Conservation (phyloP, 129 eudicot species). For the Erigeron canadensis region DNA sequence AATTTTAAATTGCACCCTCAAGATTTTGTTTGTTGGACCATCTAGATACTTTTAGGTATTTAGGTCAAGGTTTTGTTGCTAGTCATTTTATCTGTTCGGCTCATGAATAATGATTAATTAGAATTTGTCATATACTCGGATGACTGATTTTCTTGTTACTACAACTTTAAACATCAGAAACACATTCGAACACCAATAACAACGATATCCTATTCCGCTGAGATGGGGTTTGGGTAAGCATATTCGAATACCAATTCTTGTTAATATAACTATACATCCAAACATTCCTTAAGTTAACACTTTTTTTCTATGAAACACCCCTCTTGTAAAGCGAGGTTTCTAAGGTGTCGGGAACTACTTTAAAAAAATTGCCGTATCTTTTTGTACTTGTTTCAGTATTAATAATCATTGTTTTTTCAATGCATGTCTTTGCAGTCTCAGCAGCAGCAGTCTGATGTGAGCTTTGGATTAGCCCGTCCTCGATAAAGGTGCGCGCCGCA, state of each 20-base stretch:
- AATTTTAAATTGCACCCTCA: neutral
- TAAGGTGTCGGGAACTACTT: neutral
- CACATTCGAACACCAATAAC: neutral
- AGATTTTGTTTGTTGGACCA: no score
- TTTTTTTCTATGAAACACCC: neutral
- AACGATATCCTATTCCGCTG: no score
- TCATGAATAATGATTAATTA: neutral
- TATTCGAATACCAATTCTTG: neutral
- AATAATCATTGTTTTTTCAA: conserved; percentile 9
- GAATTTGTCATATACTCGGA: neutral
- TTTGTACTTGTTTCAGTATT: conserved; percentile 27
- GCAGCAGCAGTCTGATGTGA: conserved; percentile 62
- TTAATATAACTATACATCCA: neutral
- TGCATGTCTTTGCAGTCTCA: conserved; percentile 53
- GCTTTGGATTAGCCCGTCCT: conserved; percentile 89
- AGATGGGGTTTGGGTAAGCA: neutral
- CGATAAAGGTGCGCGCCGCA: conserved; percentile 76
- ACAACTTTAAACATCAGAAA: neutral
- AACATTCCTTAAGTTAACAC: neutral
- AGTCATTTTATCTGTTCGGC: neutral
- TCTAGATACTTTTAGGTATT: no score
- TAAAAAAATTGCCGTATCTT: neutral
- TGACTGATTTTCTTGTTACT: neutral
- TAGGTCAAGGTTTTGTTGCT: neutral
- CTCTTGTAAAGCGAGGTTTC: neutral